These are phyloP conservation scores for Osmanthus fragrans DNA, from an alignment of 257 asterid species.

Conservation along the genomic window DNA sequence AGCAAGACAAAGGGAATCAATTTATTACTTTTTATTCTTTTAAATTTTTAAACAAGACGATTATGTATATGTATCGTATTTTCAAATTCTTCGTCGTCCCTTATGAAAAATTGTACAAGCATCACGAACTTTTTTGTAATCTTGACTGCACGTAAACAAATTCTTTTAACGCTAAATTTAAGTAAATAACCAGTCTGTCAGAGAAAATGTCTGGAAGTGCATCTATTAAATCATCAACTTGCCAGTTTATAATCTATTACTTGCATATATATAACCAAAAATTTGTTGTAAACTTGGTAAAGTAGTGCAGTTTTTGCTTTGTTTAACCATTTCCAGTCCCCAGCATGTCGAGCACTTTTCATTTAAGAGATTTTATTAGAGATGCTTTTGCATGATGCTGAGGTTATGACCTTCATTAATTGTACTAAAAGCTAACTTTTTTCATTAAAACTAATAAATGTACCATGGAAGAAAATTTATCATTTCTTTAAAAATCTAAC, in stretches of 20 bases:
- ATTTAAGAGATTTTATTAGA: neutral
- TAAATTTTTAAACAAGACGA: too few species aligned
- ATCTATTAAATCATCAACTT: neutral
- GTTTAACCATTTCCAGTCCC: neutral
- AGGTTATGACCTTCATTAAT: neutral
- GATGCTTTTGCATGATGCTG: neutral
- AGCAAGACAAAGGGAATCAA: too few species aligned
- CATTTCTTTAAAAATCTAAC: too few species aligned
- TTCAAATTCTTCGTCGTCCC: too few species aligned
- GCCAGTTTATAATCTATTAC: neutral
- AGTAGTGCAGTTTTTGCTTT: neutral
- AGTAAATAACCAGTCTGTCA: neutral
- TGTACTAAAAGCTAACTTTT: too few species aligned
- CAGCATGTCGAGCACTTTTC: neutral
- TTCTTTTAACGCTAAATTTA: neutral
- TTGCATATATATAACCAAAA: neutral
- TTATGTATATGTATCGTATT: too few species aligned
- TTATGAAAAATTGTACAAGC: too few species aligned
- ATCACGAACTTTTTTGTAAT: neutral
- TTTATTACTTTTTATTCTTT: too few species aligned
- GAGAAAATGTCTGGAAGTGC: neutral
- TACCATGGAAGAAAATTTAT: too few species aligned
- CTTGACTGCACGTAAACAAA: too few species aligned
- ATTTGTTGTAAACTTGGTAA: neutral
- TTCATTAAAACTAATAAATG: too few species aligned